phyloP scores from a whole-genome alignment of 192 early-diverging fungal species.

The Haplosporangium gracile region DNA sequence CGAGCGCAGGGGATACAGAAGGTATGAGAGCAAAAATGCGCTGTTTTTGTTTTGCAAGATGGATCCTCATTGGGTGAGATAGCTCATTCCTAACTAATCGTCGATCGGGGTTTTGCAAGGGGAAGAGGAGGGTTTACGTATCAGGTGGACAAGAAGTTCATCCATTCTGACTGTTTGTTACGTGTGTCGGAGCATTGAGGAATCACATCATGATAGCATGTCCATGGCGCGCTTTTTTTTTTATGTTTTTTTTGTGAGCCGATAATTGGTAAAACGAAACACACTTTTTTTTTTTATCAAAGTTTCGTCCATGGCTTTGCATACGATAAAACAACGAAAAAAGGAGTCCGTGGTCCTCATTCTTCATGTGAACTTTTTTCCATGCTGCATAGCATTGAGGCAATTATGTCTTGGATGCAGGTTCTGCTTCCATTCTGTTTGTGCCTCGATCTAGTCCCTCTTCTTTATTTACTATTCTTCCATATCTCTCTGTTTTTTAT shows the following conservation, averaged over 20 bases:
- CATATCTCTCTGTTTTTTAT: too few relatives aligned
- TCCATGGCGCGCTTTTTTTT: constrained; percentile 1
- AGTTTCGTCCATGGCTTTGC: not conserved
- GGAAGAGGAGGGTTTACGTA: not conserved
- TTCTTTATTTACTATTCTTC: too few relatives aligned
- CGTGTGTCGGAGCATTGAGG: constrained; percentile 1
- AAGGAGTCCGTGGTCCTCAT: not conserved
- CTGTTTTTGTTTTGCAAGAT: not conserved
- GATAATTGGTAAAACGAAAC: not conserved
- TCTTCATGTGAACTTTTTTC: not conserved
- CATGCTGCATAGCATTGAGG: not conserved
- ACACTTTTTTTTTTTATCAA: not conserved
- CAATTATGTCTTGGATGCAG: too few relatives aligned
- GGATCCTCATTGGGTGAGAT: not conserved
- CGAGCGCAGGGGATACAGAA: not conserved
- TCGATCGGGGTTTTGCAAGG: not conserved
- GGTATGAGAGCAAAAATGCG: not conserved
- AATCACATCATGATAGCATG: not conserved
- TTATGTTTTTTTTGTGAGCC: not conserved
- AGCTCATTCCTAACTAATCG: not conserved
- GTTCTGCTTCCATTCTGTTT: too few relatives aligned
- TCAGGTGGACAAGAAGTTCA: not conserved
- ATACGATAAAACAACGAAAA: too few relatives aligned
- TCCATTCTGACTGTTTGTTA: not conserved
- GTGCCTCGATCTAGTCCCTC: too few relatives aligned